A percentile compares a stretch with the other conserved stretches of the same genome.
These are phyloP conservation scores for Dioscorea dumetorum DNA, from an alignment of 106 monocot genomes.

Conservation along the genomic window DNA sequence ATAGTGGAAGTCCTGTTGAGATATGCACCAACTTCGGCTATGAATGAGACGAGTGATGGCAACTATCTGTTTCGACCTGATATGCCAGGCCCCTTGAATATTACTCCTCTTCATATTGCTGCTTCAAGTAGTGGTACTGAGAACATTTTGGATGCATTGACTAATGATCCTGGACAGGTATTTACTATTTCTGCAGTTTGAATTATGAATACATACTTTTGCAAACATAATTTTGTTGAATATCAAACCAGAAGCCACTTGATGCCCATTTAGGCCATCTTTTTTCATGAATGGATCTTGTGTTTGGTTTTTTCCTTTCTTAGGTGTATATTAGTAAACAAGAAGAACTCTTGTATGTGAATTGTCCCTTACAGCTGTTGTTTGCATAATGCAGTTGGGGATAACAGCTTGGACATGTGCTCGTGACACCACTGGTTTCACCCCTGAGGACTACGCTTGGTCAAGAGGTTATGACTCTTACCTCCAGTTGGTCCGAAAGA, in stretches of 20 bases:
- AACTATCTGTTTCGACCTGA: slow-evolving; percentile 61
- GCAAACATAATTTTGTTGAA: too few relatives aligned
- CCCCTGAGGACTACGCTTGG: slow-evolving; percentile 70
- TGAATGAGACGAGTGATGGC: slow-evolving; percentile 2
- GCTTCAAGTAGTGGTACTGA: slow-evolving; percentile 37
- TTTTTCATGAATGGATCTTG: too few relatives aligned
- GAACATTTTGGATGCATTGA: slow-evolving; percentile 65
- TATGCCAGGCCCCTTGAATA: slow-evolving; percentile 24
- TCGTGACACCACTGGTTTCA: slow-evolving; percentile 39
- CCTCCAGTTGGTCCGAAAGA: slow-evolving; percentile 47
- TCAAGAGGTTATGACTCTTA: slow-evolving; percentile 47
- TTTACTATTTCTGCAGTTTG: too few relatives aligned
- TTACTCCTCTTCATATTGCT: slow-evolving; percentile 81
- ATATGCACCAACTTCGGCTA: slow-evolving; percentile 23
- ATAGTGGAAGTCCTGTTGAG: slow-evolving; percentile 56
- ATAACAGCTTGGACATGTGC: slow-evolving; percentile 62
- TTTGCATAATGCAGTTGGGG: slow-evolving; percentile 40
- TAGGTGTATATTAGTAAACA: too few relatives aligned
- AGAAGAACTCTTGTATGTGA: too few relatives aligned
- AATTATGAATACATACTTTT: too few relatives aligned
- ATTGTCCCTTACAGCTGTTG: neutral
- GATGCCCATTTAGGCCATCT: too few relatives aligned
- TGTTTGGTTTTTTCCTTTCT: too few relatives aligned
- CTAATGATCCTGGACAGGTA: slow-evolving; percentile 77
- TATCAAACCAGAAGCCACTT: too few relatives aligned